phyloP scores from a whole-genome alignment of 441 rosid species.

The Arabidopsis lyrata region DNA sequence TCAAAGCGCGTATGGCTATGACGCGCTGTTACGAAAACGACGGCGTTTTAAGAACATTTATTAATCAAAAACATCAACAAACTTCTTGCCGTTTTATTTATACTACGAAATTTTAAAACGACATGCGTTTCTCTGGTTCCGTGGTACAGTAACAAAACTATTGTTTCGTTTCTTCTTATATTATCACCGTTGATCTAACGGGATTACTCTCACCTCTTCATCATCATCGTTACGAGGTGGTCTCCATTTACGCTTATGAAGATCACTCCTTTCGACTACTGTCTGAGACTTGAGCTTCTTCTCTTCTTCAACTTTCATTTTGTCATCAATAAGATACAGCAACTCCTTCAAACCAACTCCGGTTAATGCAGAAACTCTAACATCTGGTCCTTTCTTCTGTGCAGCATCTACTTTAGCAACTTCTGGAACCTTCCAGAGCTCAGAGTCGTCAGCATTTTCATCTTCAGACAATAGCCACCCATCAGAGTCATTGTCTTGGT shows the following conservation, averaged over 20 bases:
- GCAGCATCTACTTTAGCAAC: conserved; percentile 37
- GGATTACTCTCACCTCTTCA: conserved; percentile 13
- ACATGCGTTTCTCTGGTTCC: conserved; percentile 22
- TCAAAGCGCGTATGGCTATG: conserved; percentile 40
- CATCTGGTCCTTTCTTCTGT: conserved; percentile 53
- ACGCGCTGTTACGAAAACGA: conserved; percentile 31
- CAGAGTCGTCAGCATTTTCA: conserved; percentile 43
- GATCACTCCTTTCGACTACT: conserved; percentile 48
- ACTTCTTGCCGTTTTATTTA: conserved; percentile 19
- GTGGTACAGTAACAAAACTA: neutral
- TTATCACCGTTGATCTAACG: conserved; percentile 8
- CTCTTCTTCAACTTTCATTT: conserved; percentile 55
- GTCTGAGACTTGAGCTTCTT: conserved; percentile 45
- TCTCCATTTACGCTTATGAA: conserved; percentile 72
- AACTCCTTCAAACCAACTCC: conserved; percentile 83
- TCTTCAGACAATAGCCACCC: conserved; percentile 59
- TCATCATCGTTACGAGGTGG: conserved; percentile 60
- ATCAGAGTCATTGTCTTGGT: conserved; percentile 48
- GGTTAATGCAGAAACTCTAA: conserved; percentile 72
- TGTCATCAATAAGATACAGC: conserved; percentile 64
- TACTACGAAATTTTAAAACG: conserved; percentile 11
- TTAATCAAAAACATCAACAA: no score
- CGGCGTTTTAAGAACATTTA: conserved; percentile 12
- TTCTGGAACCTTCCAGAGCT: conserved; percentile 46
- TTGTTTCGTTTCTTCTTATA: neutral